Evolutionary conservation across 768 basidiomycete species (phyloP).

Genomic region (Pisolithus albus): DNA sequence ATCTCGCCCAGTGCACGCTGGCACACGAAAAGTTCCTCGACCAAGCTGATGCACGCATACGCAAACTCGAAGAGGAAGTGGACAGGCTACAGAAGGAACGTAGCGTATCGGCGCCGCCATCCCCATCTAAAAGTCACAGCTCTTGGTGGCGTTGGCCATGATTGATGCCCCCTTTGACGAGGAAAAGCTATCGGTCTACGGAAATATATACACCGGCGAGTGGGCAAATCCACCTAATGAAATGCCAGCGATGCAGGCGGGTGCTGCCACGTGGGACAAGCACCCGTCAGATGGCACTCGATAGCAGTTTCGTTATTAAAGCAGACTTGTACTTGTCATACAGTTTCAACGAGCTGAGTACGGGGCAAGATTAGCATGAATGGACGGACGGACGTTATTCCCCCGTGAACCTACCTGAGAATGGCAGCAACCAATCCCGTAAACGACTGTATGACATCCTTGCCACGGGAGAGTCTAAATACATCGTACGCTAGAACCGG

Average conservation of each 20-base stretch:
- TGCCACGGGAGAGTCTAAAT: slow-evolving; percentile 61
- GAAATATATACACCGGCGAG: background rate
- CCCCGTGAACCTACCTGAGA: slow-evolving; percentile 50
- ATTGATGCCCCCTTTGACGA: background rate
- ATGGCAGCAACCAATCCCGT: slow-evolving; percentile 64
- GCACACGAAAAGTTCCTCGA: slow-evolving; percentile 68
- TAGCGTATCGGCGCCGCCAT: background rate
- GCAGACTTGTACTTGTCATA: slow-evolving; percentile 63
- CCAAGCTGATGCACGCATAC: slow-evolving; percentile 49
- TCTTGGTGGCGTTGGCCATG: slow-evolving; percentile 20
- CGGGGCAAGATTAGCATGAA: slow-evolving; percentile 1
- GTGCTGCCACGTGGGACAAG: background rate
- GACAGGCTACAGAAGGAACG: slow-evolving; percentile 25
- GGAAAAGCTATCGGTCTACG: background rate
- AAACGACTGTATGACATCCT: slow-evolving; percentile 54
- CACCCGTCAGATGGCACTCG: slow-evolving; percentile 14
- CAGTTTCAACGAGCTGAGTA: slow-evolving; percentile 60
- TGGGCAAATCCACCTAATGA: background rate
- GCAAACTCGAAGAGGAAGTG: slow-evolving; percentile 55
- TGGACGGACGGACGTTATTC: background rate
- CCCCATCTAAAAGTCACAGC: slow-evolving; percentile 1
- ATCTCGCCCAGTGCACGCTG: slow-evolving; percentile 54
- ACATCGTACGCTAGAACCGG: slow-evolving; percentile 60
- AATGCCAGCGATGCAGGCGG: background rate
- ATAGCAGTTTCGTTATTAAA: slow-evolving; percentile 45